phyloP scores from a whole-genome alignment of 2,329 filamentous ascomycete genomes.

The Lasiodiplodia sp. region DNA sequence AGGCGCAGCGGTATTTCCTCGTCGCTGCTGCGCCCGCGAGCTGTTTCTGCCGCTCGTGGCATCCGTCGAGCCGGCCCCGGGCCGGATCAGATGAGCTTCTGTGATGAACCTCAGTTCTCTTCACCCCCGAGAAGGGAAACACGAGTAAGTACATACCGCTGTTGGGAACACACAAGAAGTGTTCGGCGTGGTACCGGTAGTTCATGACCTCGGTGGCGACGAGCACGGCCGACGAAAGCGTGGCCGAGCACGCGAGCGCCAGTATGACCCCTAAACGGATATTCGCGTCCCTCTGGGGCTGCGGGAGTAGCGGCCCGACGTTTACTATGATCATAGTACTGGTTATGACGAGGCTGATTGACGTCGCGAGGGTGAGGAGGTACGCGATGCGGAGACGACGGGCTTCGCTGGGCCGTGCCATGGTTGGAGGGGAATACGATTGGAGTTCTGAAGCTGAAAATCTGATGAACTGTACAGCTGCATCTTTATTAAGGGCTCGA shows the following conservation, averaged over 20 bases:
- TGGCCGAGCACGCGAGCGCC: slow-evolving; percentile 1
- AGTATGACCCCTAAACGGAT: not conserved
- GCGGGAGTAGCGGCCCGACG: slow-evolving; percentile 1
- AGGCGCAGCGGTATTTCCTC: not conserved
- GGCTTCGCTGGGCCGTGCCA: not conserved
- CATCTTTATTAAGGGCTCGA: not conserved
- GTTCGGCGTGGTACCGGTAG: not conserved
- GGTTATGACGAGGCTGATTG: not conserved
- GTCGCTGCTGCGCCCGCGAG: not conserved
- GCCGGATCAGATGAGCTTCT: not conserved
- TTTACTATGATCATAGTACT: not conserved
- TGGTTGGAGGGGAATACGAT: not conserved
- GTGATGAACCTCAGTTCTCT: not conserved
- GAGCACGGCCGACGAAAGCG: not conserved
- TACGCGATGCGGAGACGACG: not conserved
- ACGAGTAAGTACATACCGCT: not conserved
- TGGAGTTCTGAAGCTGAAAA: not conserved
- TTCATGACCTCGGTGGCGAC: not conserved
- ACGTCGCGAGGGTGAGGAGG: not conserved
- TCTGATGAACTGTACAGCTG: not conserved
- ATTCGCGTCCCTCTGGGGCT: not conserved
- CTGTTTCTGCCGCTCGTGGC: not conserved
- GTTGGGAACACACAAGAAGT: not conserved
- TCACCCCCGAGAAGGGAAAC: no score
- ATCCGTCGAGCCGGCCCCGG: not conserved